A percentile compares a stretch with the other conserved stretches of the same genome.
These are phyloP conservation scores for Diplosphaera chodatii DNA, from an alignment of 139 green algal genomes.

Conservation along the genomic window DNA sequence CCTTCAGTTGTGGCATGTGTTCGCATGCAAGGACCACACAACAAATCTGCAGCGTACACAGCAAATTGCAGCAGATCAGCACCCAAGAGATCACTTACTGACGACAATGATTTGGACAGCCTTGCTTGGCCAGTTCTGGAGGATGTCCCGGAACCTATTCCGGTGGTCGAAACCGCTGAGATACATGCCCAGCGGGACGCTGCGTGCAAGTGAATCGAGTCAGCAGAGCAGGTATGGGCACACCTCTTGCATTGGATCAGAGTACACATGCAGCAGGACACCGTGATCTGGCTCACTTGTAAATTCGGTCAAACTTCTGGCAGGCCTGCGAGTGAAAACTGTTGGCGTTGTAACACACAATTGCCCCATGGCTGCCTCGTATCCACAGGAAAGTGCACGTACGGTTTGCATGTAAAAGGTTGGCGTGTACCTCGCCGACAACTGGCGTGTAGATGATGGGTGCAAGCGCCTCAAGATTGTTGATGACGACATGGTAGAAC, in stretches of 20 bases:
- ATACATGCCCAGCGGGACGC: constrained; percentile 42
- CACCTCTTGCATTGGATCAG: too few species aligned
- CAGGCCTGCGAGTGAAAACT: constrained; percentile 65
- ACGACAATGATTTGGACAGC: constrained; percentile 53
- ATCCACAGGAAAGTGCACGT: too few species aligned
- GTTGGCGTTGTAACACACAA: too few species aligned
- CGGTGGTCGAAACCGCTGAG: constrained; percentile 39
- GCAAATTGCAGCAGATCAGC: too few species aligned
- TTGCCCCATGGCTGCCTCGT: too few species aligned
- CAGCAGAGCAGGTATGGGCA: too few species aligned
- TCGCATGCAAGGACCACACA: too few species aligned
- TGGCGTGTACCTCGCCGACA: constrained; percentile 54
- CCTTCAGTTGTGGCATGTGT: too few species aligned
- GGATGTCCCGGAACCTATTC: constrained; percentile 31
- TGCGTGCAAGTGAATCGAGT: too few species aligned
- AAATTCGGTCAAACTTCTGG: constrained; percentile 59
- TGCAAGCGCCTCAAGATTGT: constrained; percentile 22
- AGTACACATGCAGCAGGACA: too few species aligned
- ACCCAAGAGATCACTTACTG: constrained; percentile 48
- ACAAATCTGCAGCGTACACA: too few species aligned
- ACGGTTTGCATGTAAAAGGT: too few species aligned
- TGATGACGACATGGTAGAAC: constrained; percentile 22
- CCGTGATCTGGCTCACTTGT: not conserved
- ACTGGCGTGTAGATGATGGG: constrained; percentile 64
- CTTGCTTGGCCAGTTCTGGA: constrained; percentile 41